phyloP scores from a whole-genome alignment of 2,329 filamentous ascomycete species.

The Lachnellula hyalina region DNA sequence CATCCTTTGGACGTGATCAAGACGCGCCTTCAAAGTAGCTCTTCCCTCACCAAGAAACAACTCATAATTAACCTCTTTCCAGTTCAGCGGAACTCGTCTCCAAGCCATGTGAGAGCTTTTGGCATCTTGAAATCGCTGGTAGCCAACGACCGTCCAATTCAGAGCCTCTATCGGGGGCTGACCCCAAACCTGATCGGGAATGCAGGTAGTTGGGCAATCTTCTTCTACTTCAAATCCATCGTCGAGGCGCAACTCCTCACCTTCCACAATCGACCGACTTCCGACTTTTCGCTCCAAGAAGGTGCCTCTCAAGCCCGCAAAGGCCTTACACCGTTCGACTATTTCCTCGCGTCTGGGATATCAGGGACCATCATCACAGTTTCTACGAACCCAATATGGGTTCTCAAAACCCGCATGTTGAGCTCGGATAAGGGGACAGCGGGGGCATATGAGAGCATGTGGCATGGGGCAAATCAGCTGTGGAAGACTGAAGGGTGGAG shows the following conservation, averaged over 20 bases:
- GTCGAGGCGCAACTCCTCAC: constrained; percentile 39
- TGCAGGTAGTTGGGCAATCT: constrained; percentile 82
- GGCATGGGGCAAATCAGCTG: constrained; percentile 63
- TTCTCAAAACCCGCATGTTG: constrained; percentile 96
- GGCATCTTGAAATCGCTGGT: constrained; percentile 43
- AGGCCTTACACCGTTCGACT: constrained; percentile 48
- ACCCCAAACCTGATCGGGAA: constrained; percentile 90
- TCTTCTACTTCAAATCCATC: constrained; percentile 72
- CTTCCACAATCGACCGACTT: constrained; percentile 16
- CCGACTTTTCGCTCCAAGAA: background rate
- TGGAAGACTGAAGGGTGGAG: constrained; percentile 63
- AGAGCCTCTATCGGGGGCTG: constrained; percentile 81
- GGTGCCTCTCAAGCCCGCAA: constrained; percentile 2
- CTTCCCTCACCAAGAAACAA: constrained; percentile 17
- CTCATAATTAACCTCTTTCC: constrained; percentile 6
- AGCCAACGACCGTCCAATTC: constrained; percentile 49
- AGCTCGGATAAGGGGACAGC: constrained; percentile 68
- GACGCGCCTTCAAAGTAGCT: constrained; percentile 80
- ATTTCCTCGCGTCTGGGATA: constrained; percentile 70
- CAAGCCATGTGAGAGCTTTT: constrained; percentile 42
- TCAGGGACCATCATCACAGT: constrained; percentile 70
- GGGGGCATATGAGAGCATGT: constrained; percentile 78
- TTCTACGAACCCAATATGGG: constrained; percentile 94
- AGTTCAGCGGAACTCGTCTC: constrained; percentile 47
- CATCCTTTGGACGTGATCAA: constrained; percentile 96